A percentile compares a stretch with the other conserved stretches of the same genome.
Evolutionary conservation across 306 rosid species (phyloP).

Genomic region (Prunus dulcis): DNA sequence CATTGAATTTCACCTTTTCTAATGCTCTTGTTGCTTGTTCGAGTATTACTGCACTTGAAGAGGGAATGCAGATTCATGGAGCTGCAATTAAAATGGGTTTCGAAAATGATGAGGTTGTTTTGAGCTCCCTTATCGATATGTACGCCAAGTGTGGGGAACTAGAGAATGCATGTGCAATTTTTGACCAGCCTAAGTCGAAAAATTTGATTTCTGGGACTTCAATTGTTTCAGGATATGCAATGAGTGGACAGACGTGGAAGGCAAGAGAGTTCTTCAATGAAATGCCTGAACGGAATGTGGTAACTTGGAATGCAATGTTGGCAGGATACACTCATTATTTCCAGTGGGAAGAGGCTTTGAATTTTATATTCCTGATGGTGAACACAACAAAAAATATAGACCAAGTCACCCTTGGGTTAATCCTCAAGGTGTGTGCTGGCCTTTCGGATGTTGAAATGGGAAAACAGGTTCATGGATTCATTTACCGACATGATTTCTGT

Average conservation of each 20-base stretch:
- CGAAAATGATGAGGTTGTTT: constrained; percentile 48
- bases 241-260: constrained; percentile 48
- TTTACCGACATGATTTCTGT: constrained; percentile 48
- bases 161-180: constrained; percentile 45
- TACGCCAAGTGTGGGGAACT: constrained; percentile 57
- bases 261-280: constrained; percentile 56
- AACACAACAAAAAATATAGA: constrained; percentile 31
- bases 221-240: constrained; percentile 60
- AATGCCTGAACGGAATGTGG: constrained; percentile 68
- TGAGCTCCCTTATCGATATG: constrained; percentile 56
- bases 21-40: constrained; percentile 66
- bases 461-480: constrained; percentile 60
- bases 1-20: constrained; percentile 55
- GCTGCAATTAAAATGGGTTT: constrained; percentile 47
- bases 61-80: constrained; percentile 70
- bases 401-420: constrained; percentile 54
- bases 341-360: constrained; percentile 52
- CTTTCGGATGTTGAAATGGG: constrained; percentile 59
- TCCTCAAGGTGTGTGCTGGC: constrained; percentile 47
- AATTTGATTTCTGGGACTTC: constrained; percentile 69
- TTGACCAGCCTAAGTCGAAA: constrained; percentile 46
- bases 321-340: constrained; percentile 45
- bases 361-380: constrained; percentile 50
- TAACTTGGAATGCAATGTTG: constrained; percentile 85
- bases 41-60: constrained; percentile 35